Evolutionary conservation across 208 protist species (phyloP).

Genomic region (Leptomonas pyrrhocoris): DNA sequence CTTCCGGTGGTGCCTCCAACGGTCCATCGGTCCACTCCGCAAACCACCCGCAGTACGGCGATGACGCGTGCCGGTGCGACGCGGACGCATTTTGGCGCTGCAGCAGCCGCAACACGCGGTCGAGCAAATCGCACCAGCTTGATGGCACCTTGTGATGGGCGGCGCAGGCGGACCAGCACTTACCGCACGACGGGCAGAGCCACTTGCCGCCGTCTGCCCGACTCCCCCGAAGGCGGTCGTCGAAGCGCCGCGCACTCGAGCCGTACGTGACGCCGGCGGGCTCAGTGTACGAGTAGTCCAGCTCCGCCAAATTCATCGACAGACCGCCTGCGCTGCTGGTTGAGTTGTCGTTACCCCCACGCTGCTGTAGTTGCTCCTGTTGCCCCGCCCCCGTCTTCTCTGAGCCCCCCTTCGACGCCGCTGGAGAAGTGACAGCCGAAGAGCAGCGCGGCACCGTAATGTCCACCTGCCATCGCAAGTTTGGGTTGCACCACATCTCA

Average conservation of each 20-base stretch:
- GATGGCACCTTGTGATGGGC: conserved; percentile 50
- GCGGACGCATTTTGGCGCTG: background rate
- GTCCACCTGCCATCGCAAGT: conserved; percentile 32
- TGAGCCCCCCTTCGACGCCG: background rate
- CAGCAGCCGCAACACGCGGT: conserved; percentile 57
- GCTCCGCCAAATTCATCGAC: conserved; percentile 10
- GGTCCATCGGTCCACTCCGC: conserved; percentile 41
- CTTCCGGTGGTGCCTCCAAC: background rate
- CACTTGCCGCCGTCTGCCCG: conserved; percentile 23
- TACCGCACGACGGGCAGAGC: conserved; percentile 69
- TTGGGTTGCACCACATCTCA: conserved; percentile 53
- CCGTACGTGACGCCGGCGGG: conserved; percentile 13
- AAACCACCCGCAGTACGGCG: conserved; percentile 68
- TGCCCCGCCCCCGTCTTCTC: background rate
- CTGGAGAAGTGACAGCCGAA: background rate
- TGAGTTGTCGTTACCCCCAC: background rate
- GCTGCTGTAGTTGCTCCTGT: background rate
- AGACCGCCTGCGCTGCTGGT: background rate
- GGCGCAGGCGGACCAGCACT: conserved; percentile 62
- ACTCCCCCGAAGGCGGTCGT: conserved; percentile 4
- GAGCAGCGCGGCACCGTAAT: conserved; percentile 21
- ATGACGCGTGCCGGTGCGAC: conserved; percentile 25
- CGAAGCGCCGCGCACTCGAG: conserved; percentile 17
- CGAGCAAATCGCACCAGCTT: conserved; percentile 59
- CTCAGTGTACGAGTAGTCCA: conserved; percentile 17